phyloP scores from a whole-genome alignment of 441 rosid species.

The Populus tomentosa region DNA sequence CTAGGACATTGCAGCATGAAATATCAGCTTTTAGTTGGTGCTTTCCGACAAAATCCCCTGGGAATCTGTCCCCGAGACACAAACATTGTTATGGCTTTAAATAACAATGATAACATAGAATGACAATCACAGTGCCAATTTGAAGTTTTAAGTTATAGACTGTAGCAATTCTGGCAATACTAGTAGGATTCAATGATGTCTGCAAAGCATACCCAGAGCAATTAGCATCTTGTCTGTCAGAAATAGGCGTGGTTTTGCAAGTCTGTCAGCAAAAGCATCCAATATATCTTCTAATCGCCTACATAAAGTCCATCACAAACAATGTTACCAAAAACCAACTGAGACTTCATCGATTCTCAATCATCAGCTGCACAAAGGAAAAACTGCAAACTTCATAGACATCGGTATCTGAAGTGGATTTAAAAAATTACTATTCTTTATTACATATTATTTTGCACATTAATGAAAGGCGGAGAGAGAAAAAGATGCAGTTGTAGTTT shows the following conservation, averaged over 20 bases:
- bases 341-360: not conserved
- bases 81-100: not conserved
- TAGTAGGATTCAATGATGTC: not conserved
- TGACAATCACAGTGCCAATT: not conserved
- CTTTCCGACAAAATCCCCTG: too few relatives aligned
- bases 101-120: not conserved
- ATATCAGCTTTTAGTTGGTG: not conserved
- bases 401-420: not conserved
- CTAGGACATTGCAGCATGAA: not conserved
- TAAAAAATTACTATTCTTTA: not conserved
- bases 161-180: not conserved
- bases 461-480: not conserved
- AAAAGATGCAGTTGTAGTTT: too few relatives aligned
- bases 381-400: not conserved
- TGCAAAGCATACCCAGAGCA: slow-evolving; percentile 61
- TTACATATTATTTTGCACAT: too few relatives aligned
- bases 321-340: slow-evolving; percentile 12
- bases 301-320: slow-evolving; percentile 19
- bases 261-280: slow-evolving; percentile 93
- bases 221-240: slow-evolving; percentile 88
- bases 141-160: not conserved
- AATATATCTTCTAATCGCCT: slow-evolving; percentile 79
- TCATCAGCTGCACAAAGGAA: not conserved
- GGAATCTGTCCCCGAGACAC: not conserved
- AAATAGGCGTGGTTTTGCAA: slow-evolving; percentile 80